Evolutionary conservation across 805 yeast genomes (phyloP), one percentile per base, ranked within the genome.

Genomic region (Clavispora fructus): DNA sequence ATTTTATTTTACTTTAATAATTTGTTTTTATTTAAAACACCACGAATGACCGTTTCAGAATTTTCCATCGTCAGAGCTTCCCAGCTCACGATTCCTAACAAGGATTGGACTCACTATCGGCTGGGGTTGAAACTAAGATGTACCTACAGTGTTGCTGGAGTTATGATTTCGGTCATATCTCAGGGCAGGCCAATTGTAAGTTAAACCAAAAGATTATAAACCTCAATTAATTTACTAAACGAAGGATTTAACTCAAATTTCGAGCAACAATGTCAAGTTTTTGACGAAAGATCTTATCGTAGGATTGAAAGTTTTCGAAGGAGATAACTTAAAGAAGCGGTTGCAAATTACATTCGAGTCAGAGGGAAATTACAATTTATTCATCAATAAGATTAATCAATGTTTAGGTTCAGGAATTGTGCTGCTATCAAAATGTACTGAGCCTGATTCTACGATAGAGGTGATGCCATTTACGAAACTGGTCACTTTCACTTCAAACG

Each of bases 71-170:
- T 51, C n/a, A 44, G 53, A 37, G 58, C 58, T 10, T 51, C 56
- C 2, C 57, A 51, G 46, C 51, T 55, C 41, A 53, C 58, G 3
- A 44, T 46, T 31, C 58, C 58, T 13, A 55, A 55, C 23, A 46
- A 45, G 19, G 58, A 55, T 35, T 55, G 58, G 58, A 53, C 57
- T 8, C 58, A 55, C 33, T 55, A 53, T 35, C 53, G 58, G 32
- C 56, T 55, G 58, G 58, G 58, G 9, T 45, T 55, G 33, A 50
- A 54, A 35, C 45, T 55, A 25, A 45, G 54, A 12, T 53, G 57
- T 17, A 41, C 49, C n/a, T 37, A 28, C 17, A 41, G 29, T 39
- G 41, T 47, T 7, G 40, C 48, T 1, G 53, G 54, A 1, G 51
- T 55, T 1, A 38, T 54, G 13, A 32, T 55, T 14, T 48, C 48